phyloP scores from a whole-genome alignment of 345 rosid species.

The Litchi chinensis region DNA sequence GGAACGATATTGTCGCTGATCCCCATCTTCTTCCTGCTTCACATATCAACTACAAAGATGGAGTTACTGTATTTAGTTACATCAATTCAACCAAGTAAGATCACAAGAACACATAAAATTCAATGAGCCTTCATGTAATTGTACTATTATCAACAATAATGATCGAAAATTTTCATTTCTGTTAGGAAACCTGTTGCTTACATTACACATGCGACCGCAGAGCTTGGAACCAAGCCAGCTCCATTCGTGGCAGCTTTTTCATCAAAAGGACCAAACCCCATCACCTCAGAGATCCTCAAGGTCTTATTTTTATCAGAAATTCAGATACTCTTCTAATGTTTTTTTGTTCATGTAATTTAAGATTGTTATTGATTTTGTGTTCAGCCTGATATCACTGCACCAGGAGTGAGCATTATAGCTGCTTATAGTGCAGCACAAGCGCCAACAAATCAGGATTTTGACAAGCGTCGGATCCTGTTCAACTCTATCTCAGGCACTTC shows the following conservation, averaged over 20 bases:
- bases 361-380: not conserved
- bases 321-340: not conserved
- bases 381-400: slow-evolving; percentile 86
- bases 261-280: slow-evolving; percentile 67
- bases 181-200: slow-evolving; percentile 59
- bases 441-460: slow-evolving; percentile 52
- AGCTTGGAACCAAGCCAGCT: slow-evolving; percentile 51
- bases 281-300: slow-evolving; percentile 69
- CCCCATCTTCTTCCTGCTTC: slow-evolving; percentile 78
- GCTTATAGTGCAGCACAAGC: slow-evolving; percentile 60
- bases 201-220: slow-evolving; percentile 44
- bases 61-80: slow-evolving; percentile 49
- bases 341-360: not conserved
- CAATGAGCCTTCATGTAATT: not conserved
- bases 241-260: slow-evolving; percentile 84
- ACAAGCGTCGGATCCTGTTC: slow-evolving; percentile 56
- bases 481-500: slow-evolving; percentile 73
- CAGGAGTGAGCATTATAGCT: slow-evolving; percentile 81
- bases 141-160: not conserved
- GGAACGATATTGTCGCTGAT: slow-evolving; percentile 52
- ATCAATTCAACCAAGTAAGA: slow-evolving; percentile 55
- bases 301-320: slow-evolving; percentile 25
- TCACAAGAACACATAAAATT: not conserved
- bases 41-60: slow-evolving; percentile 54
- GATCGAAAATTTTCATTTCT: not conserved